Conservation (phyloP, 2,329 filamentous ascomycete genomes). For the Fusarium ambrosium region DNA sequence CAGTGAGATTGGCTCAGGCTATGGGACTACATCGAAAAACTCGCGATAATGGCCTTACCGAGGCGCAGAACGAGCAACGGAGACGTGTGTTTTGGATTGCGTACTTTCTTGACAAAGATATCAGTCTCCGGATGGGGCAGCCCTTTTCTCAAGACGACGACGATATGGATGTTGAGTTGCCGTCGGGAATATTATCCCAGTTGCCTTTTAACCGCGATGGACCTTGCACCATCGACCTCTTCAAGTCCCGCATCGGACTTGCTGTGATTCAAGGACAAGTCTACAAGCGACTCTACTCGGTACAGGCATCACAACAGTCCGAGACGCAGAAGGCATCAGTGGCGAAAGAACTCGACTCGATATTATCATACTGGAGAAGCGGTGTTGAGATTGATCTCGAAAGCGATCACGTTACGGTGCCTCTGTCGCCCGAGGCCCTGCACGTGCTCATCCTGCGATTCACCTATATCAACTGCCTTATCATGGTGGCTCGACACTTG, state of each 20-base stretch:
- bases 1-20: conserved; percentile 41
- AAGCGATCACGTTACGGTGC: conserved; percentile 4
- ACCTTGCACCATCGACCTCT: conserved; percentile 29
- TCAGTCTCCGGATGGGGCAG: conserved; percentile 42
- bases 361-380: conserved; percentile 43
- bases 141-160: conserved; percentile 46
- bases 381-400: conserved; percentile 16
- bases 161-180: conserved; percentile 46
- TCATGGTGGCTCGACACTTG: conserved; percentile 41
- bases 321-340: conserved; percentile 16
- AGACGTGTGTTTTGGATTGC: conserved; percentile 44
- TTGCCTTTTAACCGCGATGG: neutral
- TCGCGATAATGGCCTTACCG: conserved; percentile 5
- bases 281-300: conserved; percentile 43
- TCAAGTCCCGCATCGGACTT: conserved; percentile 41
- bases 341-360: conserved; percentile 40
- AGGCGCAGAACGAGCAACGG: conserved; percentile 31
- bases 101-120: conserved; percentile 44
- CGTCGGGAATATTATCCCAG: conserved; percentile 8
- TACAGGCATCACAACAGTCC: conserved; percentile 40
- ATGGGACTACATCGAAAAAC: conserved; percentile 40
- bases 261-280: conserved; percentile 45
- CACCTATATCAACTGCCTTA: conserved; percentile 44
- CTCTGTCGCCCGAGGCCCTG: conserved; percentile 36
- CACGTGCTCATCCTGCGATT: conserved; percentile 45